These are phyloP conservation scores for Zoysia pacifica DNA, from an alignment of 176 grass and related monocot genomes.

Conservation along the genomic window DNA sequence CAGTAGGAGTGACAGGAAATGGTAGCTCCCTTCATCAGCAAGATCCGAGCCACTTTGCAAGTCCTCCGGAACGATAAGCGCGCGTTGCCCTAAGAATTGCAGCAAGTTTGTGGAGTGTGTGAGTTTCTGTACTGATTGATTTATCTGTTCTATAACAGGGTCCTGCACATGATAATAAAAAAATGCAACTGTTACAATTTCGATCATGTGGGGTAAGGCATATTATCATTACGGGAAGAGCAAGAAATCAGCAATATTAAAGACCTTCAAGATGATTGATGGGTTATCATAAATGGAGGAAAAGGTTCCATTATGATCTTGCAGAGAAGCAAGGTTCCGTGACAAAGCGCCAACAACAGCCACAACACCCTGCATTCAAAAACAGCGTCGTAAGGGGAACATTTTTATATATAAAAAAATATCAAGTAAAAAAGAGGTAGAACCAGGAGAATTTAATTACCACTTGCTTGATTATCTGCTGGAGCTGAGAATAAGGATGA, in stretches of 20 bases:
- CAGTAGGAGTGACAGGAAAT: conserved; percentile 77
- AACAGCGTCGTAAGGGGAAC: conserved; percentile 10
- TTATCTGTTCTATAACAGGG: conserved; percentile 94
- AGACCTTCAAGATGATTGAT: conserved; percentile 65
- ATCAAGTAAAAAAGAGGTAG: background rate
- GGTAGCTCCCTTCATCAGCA: conserved; percentile 61
- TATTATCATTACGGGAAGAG: conserved; percentile 14
- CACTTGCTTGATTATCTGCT: conserved; percentile 97
- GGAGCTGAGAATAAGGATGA: conserved; percentile 92
- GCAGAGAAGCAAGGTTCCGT: conserved; percentile 77
- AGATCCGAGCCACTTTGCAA: conserved; percentile 50
- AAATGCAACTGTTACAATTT: conserved; percentile 12
- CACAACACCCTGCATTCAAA: conserved; percentile 71
- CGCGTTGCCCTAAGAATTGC: conserved; percentile 80
- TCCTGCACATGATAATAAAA: conserved; percentile 59
- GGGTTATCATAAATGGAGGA: conserved; percentile 94
- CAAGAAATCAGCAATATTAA: background rate
- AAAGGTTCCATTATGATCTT: conserved; percentile 69
- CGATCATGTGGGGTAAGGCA: background rate
- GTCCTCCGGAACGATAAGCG: conserved; percentile 67
- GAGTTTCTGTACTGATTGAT: conserved; percentile 82
- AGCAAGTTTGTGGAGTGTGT: conserved; percentile 84
- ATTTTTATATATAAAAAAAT: background rate
- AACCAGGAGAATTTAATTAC: conserved; percentile 55
- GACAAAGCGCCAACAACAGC: conserved; percentile 92